A percentile compares a stretch with the other conserved stretches of the same genome.
These are phyloP conservation scores for Cordyceps cateniannulata DNA, from an alignment of 2,329 filamentous ascomycete genomes.

Conservation along the genomic window DNA sequence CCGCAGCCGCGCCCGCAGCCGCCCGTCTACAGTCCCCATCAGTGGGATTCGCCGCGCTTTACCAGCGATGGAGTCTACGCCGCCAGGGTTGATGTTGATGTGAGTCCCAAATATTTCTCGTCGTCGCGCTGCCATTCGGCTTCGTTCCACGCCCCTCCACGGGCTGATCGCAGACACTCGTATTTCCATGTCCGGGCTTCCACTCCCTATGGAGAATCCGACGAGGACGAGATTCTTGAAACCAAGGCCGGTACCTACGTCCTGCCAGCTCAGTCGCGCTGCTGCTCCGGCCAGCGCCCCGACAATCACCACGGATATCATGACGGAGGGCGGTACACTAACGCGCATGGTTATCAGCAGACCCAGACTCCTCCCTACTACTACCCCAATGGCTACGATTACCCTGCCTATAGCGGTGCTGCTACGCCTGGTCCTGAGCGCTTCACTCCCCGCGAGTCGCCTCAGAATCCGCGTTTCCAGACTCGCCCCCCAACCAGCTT, in stretches of 20 bases:
- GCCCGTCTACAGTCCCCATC: slow-evolving; percentile 29
- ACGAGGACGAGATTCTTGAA: slow-evolving; percentile 57
- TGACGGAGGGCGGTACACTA: slow-evolving; percentile 51
- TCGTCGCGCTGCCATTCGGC: slow-evolving; percentile 34
- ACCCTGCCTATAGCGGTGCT: slow-evolving; percentile 25
- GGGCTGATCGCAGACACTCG: slow-evolving; percentile 50
- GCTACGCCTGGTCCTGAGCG: slow-evolving; percentile 7
- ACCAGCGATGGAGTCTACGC: slow-evolving; percentile 57
- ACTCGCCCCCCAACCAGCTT: slow-evolving; percentile 35
- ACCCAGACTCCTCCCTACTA: slow-evolving; percentile 20
- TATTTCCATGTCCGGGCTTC: slow-evolving; percentile 54
- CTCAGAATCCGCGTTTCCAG: slow-evolving; percentile 29
- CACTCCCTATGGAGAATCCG: slow-evolving; percentile 54
- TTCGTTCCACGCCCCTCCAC: slow-evolving; percentile 27
- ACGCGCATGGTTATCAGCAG: slow-evolving; percentile 52
- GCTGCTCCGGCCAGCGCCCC: slow-evolving; percentile 25
- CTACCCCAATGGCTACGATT: slow-evolving; percentile 29
- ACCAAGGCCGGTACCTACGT: slow-evolving; percentile 47
- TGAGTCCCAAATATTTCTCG: slow-evolving; percentile 52
- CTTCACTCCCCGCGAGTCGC: slow-evolving; percentile 31
- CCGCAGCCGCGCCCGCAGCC: slow-evolving; percentile 26
- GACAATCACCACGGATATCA: slow-evolving; percentile 35
- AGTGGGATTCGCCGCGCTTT: slow-evolving; percentile 52
- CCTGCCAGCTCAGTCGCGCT: slow-evolving; percentile 43
- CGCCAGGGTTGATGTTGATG: slow-evolving; percentile 46